These are phyloP conservation scores for Clitopilus passeckerianus DNA, from an alignment of 768 basidiomycete species.

Conservation along the genomic window DNA sequence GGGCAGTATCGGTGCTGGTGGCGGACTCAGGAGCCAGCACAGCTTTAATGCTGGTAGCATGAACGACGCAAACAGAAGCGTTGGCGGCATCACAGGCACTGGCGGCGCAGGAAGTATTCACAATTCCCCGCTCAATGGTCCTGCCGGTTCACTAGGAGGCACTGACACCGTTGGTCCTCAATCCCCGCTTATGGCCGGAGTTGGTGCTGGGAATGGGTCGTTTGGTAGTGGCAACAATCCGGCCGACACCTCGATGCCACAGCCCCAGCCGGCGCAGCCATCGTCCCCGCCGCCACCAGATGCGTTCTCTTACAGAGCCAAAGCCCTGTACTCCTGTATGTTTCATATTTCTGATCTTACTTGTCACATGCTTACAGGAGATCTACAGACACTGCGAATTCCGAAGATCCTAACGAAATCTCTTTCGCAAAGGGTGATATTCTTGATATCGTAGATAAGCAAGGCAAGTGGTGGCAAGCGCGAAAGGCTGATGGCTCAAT, in stretches of 20 bases:
- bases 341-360: constrained; percentile 9
- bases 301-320: constrained; percentile 67
- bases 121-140: constrained; percentile 38
- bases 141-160: constrained; percentile 34
- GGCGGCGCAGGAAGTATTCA: constrained; percentile 49
- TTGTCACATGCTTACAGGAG: constrained; percentile 13
- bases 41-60: constrained; percentile 46
- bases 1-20: constrained; percentile 43
- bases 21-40: constrained; percentile 47
- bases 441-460: constrained; percentile 88
- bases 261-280: neutral
- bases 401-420: constrained; percentile 95
- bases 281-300: constrained; percentile 25
- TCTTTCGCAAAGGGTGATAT: constrained; percentile 91
- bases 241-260: constrained; percentile 12
- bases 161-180: constrained; percentile 43
- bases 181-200: constrained; percentile 68
- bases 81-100: constrained; percentile 22
- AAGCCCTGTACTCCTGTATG: constrained; percentile 87
- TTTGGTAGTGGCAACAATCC: neutral
- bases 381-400: constrained; percentile 77
- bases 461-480: constrained; percentile 93
- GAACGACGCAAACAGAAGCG: constrained; percentile 32
- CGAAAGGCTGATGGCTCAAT: constrained; percentile 68
- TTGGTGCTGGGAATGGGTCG: constrained; percentile 47